Base-by-base conservation (phyloP, 2,329 filamentous ascomycete species). In the Pyrenochaeta sp. region DNA sequence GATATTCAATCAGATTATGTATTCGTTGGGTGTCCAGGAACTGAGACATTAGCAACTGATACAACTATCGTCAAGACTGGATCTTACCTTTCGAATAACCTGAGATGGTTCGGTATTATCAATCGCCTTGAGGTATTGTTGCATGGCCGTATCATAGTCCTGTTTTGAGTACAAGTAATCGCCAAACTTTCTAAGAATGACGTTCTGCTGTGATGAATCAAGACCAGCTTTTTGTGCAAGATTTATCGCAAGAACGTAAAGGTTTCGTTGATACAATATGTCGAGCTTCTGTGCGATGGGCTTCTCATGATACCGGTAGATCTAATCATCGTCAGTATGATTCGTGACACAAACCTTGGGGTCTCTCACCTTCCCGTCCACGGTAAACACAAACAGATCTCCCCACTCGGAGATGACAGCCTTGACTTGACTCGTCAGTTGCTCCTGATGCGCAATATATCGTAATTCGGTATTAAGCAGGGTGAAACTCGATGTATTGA, bases 81-180 rank as follows among this genome's bases (percentile, higher is more conserved):
- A 6, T 4, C 51, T 18, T 65, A 89, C 88, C 77, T 96, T 96
- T 60, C 93, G 83, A 63, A 97, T 96, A 32, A 97, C 90, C 65
- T 96, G 93, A 2, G 93, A 96, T 6, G 93, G 93, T 62, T 97
- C 93, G 0, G 93, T 97, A 46, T 90, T 94, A 65, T 96, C 92
- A 47, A 99, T 96, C 0, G 95, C 93, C 58, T 90, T 88, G 51
- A 99, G 85, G 66, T 99, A 99, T 69, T 97, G 94, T 61, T 95
- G 88, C 95, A 99, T 99, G n/a, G 95, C 92, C 6, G 89, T 94
- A 65, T 99, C 94, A 64, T 93, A 99, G 65, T 96, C 92, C 4
- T 89, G 90, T 63, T 96, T 96, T 55, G 95, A 90, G 63, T 99
- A 97, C 3, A 97, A 74, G 62, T 93, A 89, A 67, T 99, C 94